Percentiles rank a stretch among this genome's conserved stretches.
Conservation (phyloP, 2,329 filamentous ascomycete species). For the Fusarium albosuccineum region DNA sequence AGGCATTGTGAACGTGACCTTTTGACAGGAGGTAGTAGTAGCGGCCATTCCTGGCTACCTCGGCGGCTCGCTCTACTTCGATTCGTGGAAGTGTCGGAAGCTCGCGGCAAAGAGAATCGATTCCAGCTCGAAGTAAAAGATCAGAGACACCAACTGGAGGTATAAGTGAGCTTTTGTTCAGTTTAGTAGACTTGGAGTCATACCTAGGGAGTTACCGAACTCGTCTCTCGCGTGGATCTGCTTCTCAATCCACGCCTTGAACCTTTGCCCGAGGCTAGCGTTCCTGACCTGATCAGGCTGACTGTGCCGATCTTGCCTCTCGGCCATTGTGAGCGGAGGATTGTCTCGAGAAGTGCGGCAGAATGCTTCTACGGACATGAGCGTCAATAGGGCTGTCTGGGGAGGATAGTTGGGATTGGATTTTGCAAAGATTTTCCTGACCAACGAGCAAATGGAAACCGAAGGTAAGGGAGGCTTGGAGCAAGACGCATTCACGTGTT, state of each 20-base stretch:
- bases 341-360: not conserved
- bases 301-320: too few species aligned
- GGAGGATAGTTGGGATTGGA: too few species aligned
- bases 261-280: not conserved
- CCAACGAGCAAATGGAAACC: not conserved
- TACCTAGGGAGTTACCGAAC: slow-evolving; percentile 23
- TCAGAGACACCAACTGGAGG: slow-evolving; percentile 23
- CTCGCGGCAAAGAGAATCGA: slow-evolving; percentile 9
- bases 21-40: slow-evolving; percentile 28
- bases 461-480: not conserved
- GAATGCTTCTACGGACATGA: not conserved
- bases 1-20: not conserved
- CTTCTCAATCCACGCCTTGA: slow-evolving; percentile 16
- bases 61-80: slow-evolving; percentile 19
- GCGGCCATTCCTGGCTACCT: slow-evolving; percentile 23
- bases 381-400: not conserved
- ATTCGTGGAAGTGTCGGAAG: slow-evolving; percentile 6
- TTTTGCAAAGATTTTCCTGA: too few species aligned
- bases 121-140: not conserved
- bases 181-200: not conserved
- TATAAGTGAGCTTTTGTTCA: not conserved
- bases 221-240: slow-evolving; percentile 24
- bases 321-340: not conserved
- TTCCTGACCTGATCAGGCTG: not conserved
- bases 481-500: not conserved